A percentile compares a stretch with the other conserved stretches of the same genome.
phyloP scores from a whole-genome alignment of 768 basidiomycete species.

The Suillus placidus region DNA sequence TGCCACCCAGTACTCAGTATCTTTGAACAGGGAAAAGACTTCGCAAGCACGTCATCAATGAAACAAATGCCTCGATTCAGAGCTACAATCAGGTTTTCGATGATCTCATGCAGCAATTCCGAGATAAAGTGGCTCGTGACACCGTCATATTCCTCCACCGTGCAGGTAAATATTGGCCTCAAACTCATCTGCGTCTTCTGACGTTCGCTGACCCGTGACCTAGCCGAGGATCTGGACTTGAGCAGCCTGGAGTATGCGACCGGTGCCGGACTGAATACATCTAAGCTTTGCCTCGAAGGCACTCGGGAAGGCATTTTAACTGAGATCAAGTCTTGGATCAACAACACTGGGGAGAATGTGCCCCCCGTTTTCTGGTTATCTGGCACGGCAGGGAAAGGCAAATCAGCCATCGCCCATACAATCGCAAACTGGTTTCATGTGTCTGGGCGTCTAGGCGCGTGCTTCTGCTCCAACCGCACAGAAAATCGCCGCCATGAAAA shows the following conservation, averaged over 20 bases:
- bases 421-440: constrained; percentile 28
- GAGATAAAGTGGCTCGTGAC: constrained; percentile 11
- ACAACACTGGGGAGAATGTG: constrained; percentile 6
- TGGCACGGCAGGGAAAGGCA: constrained; percentile 41
- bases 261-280: constrained; percentile 7
- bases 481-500: constrained; percentile 22
- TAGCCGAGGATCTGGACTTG: constrained; percentile 3
- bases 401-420: constrained; percentile 40
- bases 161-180: background rate
- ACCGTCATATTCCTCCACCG: background rate
- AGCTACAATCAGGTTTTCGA: constrained; percentile 8
- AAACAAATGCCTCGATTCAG: constrained; percentile 1
- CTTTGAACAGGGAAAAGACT: constrained; percentile 1
- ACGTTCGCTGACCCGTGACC: background rate
- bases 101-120: constrained; percentile 13
- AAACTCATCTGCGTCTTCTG: background rate
- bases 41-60: background rate
- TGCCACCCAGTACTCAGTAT: background rate
- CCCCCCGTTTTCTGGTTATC: constrained; percentile 32
- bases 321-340: constrained; percentile 29
- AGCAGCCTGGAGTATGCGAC: constrained; percentile 4
- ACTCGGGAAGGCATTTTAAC: constrained; percentile 28
- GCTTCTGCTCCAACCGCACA: constrained; percentile 35
- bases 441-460: constrained; percentile 32
- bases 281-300: constrained; percentile 18